These are phyloP conservation scores for Citrus australasica DNA, from an alignment of 345 rosid species.

Conservation along the genomic window DNA sequence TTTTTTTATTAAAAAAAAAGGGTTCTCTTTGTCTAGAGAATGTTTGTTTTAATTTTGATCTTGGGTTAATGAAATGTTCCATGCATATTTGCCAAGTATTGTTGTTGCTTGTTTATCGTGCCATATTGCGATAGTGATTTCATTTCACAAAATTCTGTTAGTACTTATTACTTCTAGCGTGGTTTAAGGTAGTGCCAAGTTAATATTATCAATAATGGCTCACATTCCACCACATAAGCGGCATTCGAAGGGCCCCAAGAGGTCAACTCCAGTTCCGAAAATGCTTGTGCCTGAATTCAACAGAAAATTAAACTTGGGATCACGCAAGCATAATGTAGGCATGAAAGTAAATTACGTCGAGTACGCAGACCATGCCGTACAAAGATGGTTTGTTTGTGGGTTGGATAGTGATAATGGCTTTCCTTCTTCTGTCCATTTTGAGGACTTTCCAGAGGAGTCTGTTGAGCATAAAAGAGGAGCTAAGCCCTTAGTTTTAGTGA, in stretches of 20 bases:
- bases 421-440: constrained; percentile 33
- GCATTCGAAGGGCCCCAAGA: not conserved
- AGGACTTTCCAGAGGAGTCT: constrained; percentile 32
- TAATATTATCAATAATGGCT: constrained; percentile 1
- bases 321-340: not conserved
- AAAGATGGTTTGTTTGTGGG: constrained; percentile 35
- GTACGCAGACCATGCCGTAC: constrained; percentile 14
- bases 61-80: not conserved
- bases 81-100: not conserved
- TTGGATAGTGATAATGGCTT: constrained; percentile 29
- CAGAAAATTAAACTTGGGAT: constrained; percentile 6
- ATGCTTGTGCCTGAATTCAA: not conserved
- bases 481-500: constrained; percentile 36
- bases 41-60: not conserved
- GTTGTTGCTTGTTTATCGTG: not conserved
- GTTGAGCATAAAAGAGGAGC: constrained; percentile 23
- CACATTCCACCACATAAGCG: constrained; percentile 31
- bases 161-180: not conserved
- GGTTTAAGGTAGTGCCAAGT: not conserved
- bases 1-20: no score
- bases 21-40: not conserved
- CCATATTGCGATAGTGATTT: not conserved
- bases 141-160: not conserved
- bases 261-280: constrained; percentile 10
- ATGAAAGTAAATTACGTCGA: not conserved